Evolutionary conservation across 495 filamentous ascomycete species (phyloP), one percentile per base, ranked within the genome.

Genomic region (Trichoderma erinaceum): DNA sequence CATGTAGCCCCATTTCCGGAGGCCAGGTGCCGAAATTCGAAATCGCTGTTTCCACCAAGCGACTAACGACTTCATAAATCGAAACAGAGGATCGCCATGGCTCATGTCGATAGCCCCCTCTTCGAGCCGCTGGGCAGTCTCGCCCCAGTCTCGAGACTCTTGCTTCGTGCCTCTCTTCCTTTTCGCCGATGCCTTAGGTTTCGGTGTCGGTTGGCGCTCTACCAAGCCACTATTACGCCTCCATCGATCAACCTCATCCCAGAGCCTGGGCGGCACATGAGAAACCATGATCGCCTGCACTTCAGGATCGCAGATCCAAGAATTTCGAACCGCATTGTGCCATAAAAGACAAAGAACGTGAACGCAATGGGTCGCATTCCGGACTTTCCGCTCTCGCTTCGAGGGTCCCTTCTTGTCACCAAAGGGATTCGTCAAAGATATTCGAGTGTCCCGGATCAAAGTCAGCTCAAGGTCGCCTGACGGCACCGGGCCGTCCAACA

Each of bases 1-100:
- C 75, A 91, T 91, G 74, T 98, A 97, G 3, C 95, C 95, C 72
- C 87, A 83, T 77, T 97, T 99, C 10, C 93, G 84, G n/a, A 98
- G 72, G 0, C 90, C 90, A 1, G 93, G 93, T 0, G 88, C 85
- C 4, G 87, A 90, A 64, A 96, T 83, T 7, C 79, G 83, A 75
- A 96, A 99, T 48, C 89, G 84, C 71, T 90, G 90, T 75, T 87
- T 92, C 95, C 95, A 99, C 83, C 90, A 97, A 1, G 88, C 84
- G 18, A 89, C 78, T 41, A 99, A 78, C 27, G 86, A 80, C 70
- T 89, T 91, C 63, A 98, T 81, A 25, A 97, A 78, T n/a, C 87
- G 78, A 35, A 95, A 80, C n/a, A 95, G 77, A 0, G 94, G 93
- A 73, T 97, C 92, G 0, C 90, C 91, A 29, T 86, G 84, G 76